Evolutionary conservation across 2,329 filamentous ascomycete genomes (phyloP).

Genomic region (Dichotomopilus funicola): DNA sequence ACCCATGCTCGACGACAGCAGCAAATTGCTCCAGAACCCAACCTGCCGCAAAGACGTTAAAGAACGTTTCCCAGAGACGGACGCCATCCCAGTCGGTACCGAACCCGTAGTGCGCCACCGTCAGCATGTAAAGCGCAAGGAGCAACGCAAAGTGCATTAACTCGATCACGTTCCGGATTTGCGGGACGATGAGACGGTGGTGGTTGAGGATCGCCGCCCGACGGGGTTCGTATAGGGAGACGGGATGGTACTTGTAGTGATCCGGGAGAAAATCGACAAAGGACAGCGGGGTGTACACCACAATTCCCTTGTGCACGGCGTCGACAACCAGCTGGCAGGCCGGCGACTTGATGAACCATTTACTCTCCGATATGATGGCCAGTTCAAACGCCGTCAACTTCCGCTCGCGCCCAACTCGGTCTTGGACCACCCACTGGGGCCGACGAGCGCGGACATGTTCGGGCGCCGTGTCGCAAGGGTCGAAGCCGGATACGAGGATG

Average conservation of each 20-base stretch:
- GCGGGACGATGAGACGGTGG: constrained; percentile 63
- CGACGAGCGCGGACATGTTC: constrained; percentile 44
- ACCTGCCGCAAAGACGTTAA: constrained; percentile 57
- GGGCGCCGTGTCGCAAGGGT: constrained; percentile 65
- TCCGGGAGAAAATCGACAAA: constrained; percentile 70
- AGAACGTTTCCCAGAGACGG: constrained; percentile 49
- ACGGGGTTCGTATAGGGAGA: constrained; percentile 62
- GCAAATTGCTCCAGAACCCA: constrained; percentile 63
- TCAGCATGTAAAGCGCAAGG: constrained; percentile 54
- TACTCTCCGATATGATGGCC: constrained; percentile 65
- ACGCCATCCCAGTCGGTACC: constrained; percentile 52
- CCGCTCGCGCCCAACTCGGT: constrained; percentile 37
- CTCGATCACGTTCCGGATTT: constrained; percentile 60
- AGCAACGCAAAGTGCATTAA: constrained; percentile 59
- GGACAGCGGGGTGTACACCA: constrained; percentile 63
- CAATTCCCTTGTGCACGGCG: constrained; percentile 60
- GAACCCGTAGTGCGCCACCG: constrained; percentile 51
- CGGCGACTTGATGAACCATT: constrained; percentile 57
- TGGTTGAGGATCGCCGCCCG: constrained; percentile 63
- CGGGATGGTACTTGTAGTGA: constrained; percentile 64
- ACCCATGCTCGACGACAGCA: constrained; percentile 58
- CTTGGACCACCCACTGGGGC: constrained; percentile 35
- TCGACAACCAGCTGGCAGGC: constrained; percentile 65
- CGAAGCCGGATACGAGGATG: constrained; percentile 63
- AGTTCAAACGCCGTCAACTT: constrained; percentile 65